Evolutionary conservation across 345 rosid species (phyloP), one percentile per base, ranked within the genome.

Genomic region (Gossypium mustelinum): DNA sequence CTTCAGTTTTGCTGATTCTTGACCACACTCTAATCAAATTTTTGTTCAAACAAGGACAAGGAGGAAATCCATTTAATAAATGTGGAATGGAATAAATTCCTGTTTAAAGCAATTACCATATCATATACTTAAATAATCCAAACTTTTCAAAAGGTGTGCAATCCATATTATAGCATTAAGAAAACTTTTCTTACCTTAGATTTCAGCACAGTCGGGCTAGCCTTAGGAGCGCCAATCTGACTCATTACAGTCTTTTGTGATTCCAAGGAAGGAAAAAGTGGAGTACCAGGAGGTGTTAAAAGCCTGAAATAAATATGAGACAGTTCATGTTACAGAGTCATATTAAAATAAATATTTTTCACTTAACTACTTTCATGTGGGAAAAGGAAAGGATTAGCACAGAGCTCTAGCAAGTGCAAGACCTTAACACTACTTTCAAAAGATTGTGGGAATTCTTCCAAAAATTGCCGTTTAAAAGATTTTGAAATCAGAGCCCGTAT

Each of bases 251-350:
- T 86, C 82, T 89, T 90, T 41, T 82, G 97, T 16, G 98, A 88
- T 80, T 90, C 99, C 87, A 95, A 84, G 22, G 99, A 91, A 72
- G 99, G 97, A 77, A 95, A 95, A 70, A 95, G 87, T 64, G 99
- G 99, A 43, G 99, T 95, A 67, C 96, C 99, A 70, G 99, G 99
- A 80, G 97, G 98, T 0, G 97, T 90, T 61, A 93, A 84, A 81
- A 96, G 99, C 99, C 98, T 89, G 80, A 58, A 58, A 58, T 45
- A 78, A 84, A 80, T 43, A 79, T 51, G 66, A 77, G 17, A 80
- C 22, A 57, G 20, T 50, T 55, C 68, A 16, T 62, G 54, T 69
- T 62, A 73, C 57, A 48, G 51, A 4, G 52, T 69, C 80, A 73
- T n/a, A 14, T 66, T 13, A 22, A 44, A 44, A 58, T 17, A 27